Conservation (phyloP, 129 eudicot genomes). For the Deinandra increscens region DNA sequence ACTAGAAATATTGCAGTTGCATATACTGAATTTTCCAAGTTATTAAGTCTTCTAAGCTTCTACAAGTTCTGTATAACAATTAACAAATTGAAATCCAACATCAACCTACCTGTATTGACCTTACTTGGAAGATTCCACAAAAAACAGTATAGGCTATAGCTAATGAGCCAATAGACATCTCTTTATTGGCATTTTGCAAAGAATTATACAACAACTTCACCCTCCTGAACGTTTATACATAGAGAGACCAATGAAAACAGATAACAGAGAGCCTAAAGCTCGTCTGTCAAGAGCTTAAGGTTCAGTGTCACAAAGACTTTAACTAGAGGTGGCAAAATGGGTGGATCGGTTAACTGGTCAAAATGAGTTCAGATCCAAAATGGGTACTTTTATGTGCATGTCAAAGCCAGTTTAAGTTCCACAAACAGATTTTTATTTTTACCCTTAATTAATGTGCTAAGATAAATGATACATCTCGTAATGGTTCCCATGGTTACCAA, state of each 20-base stretch:
- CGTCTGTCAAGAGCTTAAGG: neutral
- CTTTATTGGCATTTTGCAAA: neutral
- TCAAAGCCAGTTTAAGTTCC: neutral
- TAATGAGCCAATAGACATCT: neutral
- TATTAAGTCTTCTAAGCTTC: slow-evolving; percentile 5
- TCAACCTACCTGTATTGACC: neutral
- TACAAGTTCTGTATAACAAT: neutral
- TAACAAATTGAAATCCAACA: neutral
- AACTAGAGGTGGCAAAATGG: neutral
- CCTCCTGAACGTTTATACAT: neutral
- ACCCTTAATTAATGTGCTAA: neutral
- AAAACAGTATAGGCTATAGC: neutral
- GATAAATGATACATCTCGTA: neutral
- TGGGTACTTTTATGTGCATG: neutral
- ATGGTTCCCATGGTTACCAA: too few relatives aligned
- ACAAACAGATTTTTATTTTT: neutral
- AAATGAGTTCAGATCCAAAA: neutral
- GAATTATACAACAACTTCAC: neutral
- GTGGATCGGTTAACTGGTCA: neutral
- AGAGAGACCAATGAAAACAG: neutral
- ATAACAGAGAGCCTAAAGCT: slow-evolving; percentile 2
- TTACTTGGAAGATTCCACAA: neutral
- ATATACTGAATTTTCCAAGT: neutral
- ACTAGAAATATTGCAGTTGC: neutral
- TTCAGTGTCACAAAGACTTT: neutral